A percentile compares a stretch with the other conserved stretches of the same genome.
Conservation (phyloP, 2,329 filamentous ascomycete species). For the Lasiodiplodia hormozganensis region DNA sequence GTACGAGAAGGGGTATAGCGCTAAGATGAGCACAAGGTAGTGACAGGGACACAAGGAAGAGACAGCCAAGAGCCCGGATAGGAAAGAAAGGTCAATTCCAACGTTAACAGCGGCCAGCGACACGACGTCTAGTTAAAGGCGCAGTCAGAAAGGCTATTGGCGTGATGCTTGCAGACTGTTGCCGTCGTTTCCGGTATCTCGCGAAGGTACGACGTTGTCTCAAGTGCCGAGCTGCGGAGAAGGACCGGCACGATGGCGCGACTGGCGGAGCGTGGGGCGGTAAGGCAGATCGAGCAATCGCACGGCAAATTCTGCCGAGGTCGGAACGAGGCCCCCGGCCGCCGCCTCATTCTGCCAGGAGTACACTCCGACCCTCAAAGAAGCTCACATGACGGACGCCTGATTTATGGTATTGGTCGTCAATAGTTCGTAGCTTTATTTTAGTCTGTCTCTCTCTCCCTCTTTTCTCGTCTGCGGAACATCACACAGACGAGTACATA, state of each 20-base stretch:
- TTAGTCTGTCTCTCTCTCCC: constrained; percentile 1
- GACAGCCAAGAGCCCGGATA: not conserved
- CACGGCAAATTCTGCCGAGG: not conserved
- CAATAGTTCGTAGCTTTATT: constrained; percentile 10
- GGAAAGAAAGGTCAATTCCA: not conserved
- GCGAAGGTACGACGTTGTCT: constrained; percentile 2
- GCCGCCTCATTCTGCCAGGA: constrained; percentile 2
- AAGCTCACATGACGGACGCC: constrained; percentile 1
- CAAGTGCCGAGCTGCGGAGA: constrained; percentile 13
- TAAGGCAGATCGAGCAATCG: not conserved
- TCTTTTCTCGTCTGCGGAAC: constrained; percentile 12
- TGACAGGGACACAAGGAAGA: not conserved
- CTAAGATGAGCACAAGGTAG: not conserved
- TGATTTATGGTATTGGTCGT: constrained; percentile 4
- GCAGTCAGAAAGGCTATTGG: not conserved
- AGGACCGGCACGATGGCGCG: constrained; percentile 2
- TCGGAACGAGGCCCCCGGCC: constrained; percentile 8
- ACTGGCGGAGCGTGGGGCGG: not conserved
- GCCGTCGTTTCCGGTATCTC: constrained; percentile 7
- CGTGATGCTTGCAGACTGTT: constrained; percentile 7
- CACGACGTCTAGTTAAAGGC: not conserved
- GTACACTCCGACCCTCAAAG: not conserved
- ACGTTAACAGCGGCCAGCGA: not conserved
- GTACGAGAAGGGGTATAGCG: not conserved
- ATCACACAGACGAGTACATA: constrained; percentile 18